Conservation (phyloP, 1,139 yeast genomes). For the Taphrina sp. region DNA sequence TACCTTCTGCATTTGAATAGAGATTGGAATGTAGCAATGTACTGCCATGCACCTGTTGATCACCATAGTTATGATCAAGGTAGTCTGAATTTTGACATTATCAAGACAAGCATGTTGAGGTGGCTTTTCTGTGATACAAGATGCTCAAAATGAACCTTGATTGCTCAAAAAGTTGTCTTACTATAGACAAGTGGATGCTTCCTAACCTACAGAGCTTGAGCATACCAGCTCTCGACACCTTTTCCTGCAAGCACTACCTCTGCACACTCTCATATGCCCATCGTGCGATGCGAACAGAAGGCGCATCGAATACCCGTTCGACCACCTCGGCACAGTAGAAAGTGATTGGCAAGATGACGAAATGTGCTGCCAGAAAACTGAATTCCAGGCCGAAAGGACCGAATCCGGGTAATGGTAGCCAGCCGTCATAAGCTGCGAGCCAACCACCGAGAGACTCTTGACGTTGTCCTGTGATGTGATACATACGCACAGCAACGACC, state of each 20-base stretch:
- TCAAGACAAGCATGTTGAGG: too few relatives aligned
- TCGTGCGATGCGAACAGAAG: constrained; percentile 11
- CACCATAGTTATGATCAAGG: too few relatives aligned
- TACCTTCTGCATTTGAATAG: too few relatives aligned
- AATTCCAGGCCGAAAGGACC: constrained; percentile 21
- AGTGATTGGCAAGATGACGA: constrained; percentile 24
- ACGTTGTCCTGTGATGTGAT: constrained; percentile 15
- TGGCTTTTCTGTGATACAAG: too few relatives aligned
- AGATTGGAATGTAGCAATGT: too few relatives aligned
- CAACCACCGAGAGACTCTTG: constrained; percentile 6
- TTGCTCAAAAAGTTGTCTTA: not conserved
- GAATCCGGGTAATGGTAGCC: constrained; percentile 1
- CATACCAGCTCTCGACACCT: not conserved
- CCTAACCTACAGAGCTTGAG: not conserved
- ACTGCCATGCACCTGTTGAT: too few relatives aligned
- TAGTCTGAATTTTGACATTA: too few relatives aligned
- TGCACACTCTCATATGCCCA: too few relatives aligned
- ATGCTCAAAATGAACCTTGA: not conserved
- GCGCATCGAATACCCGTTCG: constrained; percentile 5
- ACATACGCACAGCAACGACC: constrained; percentile 8
- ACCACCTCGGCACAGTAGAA: constrained; percentile 21
- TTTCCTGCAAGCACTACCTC: too few relatives aligned
- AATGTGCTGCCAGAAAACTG: constrained; percentile 21
- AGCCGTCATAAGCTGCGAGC: constrained; percentile 2
- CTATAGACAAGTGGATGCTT: too few relatives aligned